Base-by-base conservation (phyloP, 1,139 yeast species). In the Lodderomyces theae region DNA sequence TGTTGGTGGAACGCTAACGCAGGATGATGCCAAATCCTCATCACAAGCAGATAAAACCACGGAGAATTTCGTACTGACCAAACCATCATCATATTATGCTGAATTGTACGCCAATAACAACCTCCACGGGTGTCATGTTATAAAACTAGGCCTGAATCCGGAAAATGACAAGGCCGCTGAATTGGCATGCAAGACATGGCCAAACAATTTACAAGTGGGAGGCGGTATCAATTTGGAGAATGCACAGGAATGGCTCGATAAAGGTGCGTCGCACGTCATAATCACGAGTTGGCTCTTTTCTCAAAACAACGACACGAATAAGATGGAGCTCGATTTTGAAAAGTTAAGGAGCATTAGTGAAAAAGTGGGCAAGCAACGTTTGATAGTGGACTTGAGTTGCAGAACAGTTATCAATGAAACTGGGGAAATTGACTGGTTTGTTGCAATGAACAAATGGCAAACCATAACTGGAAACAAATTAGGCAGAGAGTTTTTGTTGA, bases 401-500 rank as follows among this genome's bases (percentile, higher is more conserved):
- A 73, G 96, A 42, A 72, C 75, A 25, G 69, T 72, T 2, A 52
- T 53, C 10, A 49, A 46, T 5, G 37, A 22, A 13, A 47, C 53
- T 7, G 69, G 63, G 3, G 60, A 52, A 3, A 49, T 53, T 3
- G 63, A 66, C 37, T 92, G 98, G 98, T 77, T 82, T 18, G 97
- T 94, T 6, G 97, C 97, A 4, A 92, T 89, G 80, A 89, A 94
- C 62, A 86, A 90, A 60, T 92, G 98, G 98, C 97, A 90, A 62
- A 86, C 94, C 0, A 64, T 90, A 32, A 92, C 98, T 0, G 72
- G 71, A 36, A 74, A 81, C 38, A 75, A 65, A 41, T 68, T 92
- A 41, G 69, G 70, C 39, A 58, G 60, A 32, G 76, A 74, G 23
- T 76, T 86, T 23, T 72, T 92, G 42, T 58, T 52, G 4, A 48